Evolutionary conservation across 345 rosid species (phyloP), one percentile per base, ranked within the genome.

Genomic region (Melastoma malabathricum): DNA sequence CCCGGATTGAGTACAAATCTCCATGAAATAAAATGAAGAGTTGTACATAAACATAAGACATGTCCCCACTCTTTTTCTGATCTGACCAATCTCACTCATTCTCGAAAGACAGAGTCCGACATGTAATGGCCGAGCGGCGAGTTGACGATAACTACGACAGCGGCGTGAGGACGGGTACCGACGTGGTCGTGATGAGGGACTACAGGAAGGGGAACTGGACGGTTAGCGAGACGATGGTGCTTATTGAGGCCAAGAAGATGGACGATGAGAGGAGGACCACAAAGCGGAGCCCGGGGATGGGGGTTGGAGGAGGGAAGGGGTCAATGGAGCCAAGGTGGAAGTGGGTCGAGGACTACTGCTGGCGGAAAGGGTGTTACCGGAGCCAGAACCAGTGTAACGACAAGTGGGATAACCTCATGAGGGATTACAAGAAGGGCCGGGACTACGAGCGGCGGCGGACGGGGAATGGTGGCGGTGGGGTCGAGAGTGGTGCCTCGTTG

Each of bases 361-460:
- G 89, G 89, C 69, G 76, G 19, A 74, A 73, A 68, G 78, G 70
- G 1, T 85, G 97, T 62, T 63, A 66, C 64, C 75, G 97, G 62
- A 85, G 93, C 60, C 97, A 89, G 64, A 89, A 89, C 64, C 95
- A 89, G 66, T 89, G 97, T 72, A 89, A 89, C 65, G 97, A 89
- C 75, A 89, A 89, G 67, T 85, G 95, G 93, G 95, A 89, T 56
- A 89, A 89, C 69, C 84, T 89, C 61, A 85, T 83, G 95, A 79
- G 97, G 66, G 95, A 89, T 34, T 89, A 81, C 82, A 83, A 89
- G 79, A 89, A 83, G 51, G 86, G 85, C 6, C 74, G 95, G 29
- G 95, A 85, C 46, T 74, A 80, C 27, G 82, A 81, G 50, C 61
- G 68, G 52, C 48, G 77, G 68, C 68, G 20, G 73, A 59, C 20